phyloP scores from a whole-genome alignment of 495 filamentous ascomycete species.

The Polyplosphaeria fusca region DNA sequence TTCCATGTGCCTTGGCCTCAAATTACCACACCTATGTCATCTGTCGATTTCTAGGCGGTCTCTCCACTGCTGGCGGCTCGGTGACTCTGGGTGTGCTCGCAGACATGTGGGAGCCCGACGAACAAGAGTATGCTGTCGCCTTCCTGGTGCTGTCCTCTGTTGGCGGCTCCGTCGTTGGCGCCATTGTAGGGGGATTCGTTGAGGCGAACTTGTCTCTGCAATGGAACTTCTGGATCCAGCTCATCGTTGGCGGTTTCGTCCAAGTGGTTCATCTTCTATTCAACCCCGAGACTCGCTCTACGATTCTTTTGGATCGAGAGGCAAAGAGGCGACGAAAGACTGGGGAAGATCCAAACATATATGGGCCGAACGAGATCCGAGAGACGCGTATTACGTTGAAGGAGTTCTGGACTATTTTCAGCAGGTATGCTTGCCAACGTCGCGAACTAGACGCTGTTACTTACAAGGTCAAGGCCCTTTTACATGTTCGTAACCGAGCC shows the following conservation, averaged over 20 bases:
- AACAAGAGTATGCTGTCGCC: conserved; percentile 59
- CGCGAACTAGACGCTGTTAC: not conserved
- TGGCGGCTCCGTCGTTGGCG: conserved; percentile 59
- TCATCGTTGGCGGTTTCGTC: conserved; percentile 24
- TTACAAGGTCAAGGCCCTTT: conserved; percentile 24
- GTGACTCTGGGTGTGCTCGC: conserved; percentile 63
- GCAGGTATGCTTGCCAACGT: not conserved
- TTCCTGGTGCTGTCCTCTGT: conserved; percentile 65
- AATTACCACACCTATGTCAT: conserved; percentile 57
- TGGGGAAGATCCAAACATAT: conserved; percentile 27
- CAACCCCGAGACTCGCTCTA: conserved; percentile 30
- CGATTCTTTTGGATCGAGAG: conserved; percentile 27
- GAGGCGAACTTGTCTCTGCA: conserved; percentile 51
- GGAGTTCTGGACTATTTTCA: conserved; percentile 29
- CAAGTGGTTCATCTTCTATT: conserved; percentile 22
- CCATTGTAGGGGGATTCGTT: conserved; percentile 59
- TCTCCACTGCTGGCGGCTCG: conserved; percentile 61
- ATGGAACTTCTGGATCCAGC: conserved; percentile 57
- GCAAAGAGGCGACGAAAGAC: conserved; percentile 29
- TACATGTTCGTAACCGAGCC: conserved; percentile 37
- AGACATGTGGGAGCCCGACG: conserved; percentile 59
- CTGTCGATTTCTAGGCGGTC: conserved; percentile 56
- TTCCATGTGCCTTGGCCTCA: conserved; percentile 52
- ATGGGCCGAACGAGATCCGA: conserved; percentile 31
- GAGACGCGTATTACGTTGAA: conserved; percentile 5